A percentile compares a stretch with the other conserved stretches of the same genome.
These are phyloP conservation scores for Coniosporium apollinis DNA, from an alignment of 495 filamentous ascomycete genomes.

Conservation along the genomic window DNA sequence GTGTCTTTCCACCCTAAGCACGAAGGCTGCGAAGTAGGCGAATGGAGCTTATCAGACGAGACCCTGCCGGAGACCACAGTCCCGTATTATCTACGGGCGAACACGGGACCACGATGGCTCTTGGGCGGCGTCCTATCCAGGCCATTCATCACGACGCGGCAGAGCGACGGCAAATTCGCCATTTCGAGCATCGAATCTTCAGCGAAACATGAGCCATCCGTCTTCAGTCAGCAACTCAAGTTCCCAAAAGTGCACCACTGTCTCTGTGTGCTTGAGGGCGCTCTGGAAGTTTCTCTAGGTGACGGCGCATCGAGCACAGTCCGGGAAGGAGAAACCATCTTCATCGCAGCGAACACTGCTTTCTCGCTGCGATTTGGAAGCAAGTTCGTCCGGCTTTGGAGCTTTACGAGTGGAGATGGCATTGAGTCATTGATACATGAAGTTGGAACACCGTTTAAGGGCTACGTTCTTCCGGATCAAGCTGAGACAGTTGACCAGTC, in stretches of 20 bases:
- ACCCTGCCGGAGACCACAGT: conserved; percentile 23
- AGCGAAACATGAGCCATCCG: background rate
- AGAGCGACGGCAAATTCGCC: conserved; percentile 28
- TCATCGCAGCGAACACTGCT: conserved; percentile 4
- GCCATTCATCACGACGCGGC: conserved; percentile 28
- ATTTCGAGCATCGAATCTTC: conserved; percentile 31
- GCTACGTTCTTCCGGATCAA: no score
- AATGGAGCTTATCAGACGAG: no score
- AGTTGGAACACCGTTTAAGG: no score
- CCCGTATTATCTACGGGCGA: conserved; percentile 27
- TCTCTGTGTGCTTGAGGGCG: conserved; percentile 3
- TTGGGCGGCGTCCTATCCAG: conserved; percentile 28
- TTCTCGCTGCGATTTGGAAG: no score
- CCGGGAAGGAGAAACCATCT: conserved; percentile 5
- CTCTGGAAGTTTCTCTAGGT: conserved; percentile 3
- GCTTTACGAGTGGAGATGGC: no score
- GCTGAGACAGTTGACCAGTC: no score
- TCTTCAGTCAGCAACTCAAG: conserved; percentile 1
- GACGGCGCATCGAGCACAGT: background rate
- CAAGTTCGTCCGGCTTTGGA: no score
- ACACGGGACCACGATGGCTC: conserved; percentile 28
- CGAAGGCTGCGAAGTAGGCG: no score
- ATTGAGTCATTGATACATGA: no score
- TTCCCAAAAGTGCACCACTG: conserved; percentile 5
- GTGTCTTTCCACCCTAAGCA: conserved; percentile 31